Conservation (phyloP, 345 rosid genomes). For the Psidium friedrichsthalianum region DNA sequence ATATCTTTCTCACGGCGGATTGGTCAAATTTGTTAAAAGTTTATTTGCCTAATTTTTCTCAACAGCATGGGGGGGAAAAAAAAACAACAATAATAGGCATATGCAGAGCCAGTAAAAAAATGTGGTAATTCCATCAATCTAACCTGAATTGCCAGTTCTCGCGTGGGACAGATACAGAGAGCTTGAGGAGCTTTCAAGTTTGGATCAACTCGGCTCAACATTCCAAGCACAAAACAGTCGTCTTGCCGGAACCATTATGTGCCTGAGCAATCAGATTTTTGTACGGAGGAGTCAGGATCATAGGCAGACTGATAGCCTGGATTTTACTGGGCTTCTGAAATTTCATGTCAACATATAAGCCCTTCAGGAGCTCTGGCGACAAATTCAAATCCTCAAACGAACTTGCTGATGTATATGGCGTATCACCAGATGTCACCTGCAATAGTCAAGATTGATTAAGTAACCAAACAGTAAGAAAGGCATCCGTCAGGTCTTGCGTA, state of each 20-base stretch:
- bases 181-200: slow-evolving; percentile 58
- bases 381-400: slow-evolving; percentile 77
- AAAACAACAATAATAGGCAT: not conserved
- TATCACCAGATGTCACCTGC: slow-evolving; percentile 70
- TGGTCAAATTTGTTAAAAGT: not conserved
- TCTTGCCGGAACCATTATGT: slow-evolving; percentile 94
- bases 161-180: slow-evolving; percentile 89
- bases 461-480: not conserved
- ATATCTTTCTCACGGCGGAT: not conserved
- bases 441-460: not conserved
- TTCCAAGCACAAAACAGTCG: slow-evolving; percentile 97
- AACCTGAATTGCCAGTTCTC: slow-evolving; percentile 94
- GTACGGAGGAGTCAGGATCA: slow-evolving; percentile 84
- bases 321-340: slow-evolving; percentile 93
- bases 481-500: not conserved
- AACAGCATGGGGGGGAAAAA: not conserved
- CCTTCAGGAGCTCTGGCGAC: slow-evolving; percentile 72
- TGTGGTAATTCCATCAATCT: not conserved
- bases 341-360: slow-evolving; percentile 84
- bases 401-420: slow-evolving; percentile 72
- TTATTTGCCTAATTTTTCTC: not conserved
- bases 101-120: not conserved
- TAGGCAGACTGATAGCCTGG: slow-evolving; percentile 84
- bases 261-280: slow-evolving; percentile 90
- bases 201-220: slow-evolving; percentile 80